These are phyloP conservation scores for Incumbomyces delicatus DNA, from an alignment of 2,329 filamentous ascomycete genomes.

Conservation along the genomic window DNA sequence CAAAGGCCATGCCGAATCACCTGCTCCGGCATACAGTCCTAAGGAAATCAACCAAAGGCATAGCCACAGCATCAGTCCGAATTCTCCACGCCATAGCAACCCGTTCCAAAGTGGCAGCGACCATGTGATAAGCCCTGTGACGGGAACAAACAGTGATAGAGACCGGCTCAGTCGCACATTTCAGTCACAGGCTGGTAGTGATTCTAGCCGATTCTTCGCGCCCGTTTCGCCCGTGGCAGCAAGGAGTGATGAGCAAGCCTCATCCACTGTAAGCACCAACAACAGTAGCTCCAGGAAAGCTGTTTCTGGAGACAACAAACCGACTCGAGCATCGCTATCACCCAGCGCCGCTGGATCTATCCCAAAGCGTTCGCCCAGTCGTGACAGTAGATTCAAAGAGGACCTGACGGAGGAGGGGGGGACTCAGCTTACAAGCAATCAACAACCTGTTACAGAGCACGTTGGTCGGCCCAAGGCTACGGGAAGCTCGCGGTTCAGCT, in stretches of 20 bases:
- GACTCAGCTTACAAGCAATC: not conserved
- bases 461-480: not conserved
- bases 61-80: conserved; percentile 18
- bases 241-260: conserved; percentile 5
- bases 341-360: not conserved
- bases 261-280: not conserved
- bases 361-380: conserved; percentile 12
- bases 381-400: conserved; percentile 19
- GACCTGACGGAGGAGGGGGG: conserved; percentile 11
- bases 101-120: conserved; percentile 14
- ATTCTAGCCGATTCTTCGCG: conserved; percentile 5
- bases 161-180: conserved; percentile 11
- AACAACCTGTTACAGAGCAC: not conserved
- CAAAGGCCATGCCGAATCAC: conserved; percentile 10
- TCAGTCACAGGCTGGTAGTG: conserved; percentile 3
- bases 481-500: not conserved
- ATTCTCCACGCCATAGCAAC: conserved; percentile 14
- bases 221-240: conserved; percentile 10
- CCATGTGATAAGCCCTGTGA: conserved; percentile 19
- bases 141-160: conserved; percentile 8
- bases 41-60: conserved; percentile 11
- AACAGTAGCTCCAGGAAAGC: not conserved
- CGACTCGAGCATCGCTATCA: not conserved
- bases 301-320: not conserved
- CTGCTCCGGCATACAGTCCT: conserved; percentile 20